Evolutionary conservation across 805 yeast species (phyloP).

Genomic region (Candida railenensis): DNA sequence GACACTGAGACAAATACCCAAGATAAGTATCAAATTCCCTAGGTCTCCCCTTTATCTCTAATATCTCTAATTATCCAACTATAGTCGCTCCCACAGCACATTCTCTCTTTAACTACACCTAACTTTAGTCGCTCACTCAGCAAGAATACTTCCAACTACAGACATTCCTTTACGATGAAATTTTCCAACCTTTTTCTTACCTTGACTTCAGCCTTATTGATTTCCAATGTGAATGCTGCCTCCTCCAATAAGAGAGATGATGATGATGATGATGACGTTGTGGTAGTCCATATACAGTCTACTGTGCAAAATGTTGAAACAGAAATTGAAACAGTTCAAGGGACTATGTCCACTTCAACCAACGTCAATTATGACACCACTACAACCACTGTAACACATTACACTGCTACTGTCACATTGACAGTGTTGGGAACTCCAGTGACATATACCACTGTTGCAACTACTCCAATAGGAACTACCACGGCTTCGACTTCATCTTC

Average conservation of each 20-base stretch:
- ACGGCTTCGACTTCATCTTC: constrained; percentile 7
- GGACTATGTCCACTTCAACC: constrained; percentile 27
- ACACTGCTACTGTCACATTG: constrained; percentile 44
- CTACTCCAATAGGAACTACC: constrained; percentile 25
- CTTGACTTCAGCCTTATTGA: constrained; percentile 18
- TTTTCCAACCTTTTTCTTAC: constrained; percentile 21
- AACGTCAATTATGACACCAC: constrained; percentile 27
- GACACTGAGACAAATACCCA: not conserved
- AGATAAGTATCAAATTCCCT: constrained; percentile 5
- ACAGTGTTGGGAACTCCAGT: constrained; percentile 39
- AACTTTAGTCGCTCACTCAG: constrained; percentile 7
- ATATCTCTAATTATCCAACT: constrained; percentile 12
- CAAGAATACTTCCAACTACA: constrained; percentile 14
- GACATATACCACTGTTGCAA: constrained; percentile 35
- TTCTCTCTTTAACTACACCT: not conserved
- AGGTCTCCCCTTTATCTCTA: constrained; percentile 6
- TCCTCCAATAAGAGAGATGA: constrained; percentile 19
- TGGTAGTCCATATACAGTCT: constrained; percentile 30
- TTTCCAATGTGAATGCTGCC: constrained; percentile 19
- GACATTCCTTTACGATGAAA: constrained; percentile 26
- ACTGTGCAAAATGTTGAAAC: constrained; percentile 37
- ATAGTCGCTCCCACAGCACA: constrained; percentile 11
- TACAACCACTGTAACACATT: constrained; percentile 37
- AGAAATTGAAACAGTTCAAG: constrained; percentile 30
- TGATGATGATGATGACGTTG: constrained; percentile 23